Base-by-base conservation (phyloP, 2,329 filamentous ascomycete species). In the Helotiales sp. region DNA sequence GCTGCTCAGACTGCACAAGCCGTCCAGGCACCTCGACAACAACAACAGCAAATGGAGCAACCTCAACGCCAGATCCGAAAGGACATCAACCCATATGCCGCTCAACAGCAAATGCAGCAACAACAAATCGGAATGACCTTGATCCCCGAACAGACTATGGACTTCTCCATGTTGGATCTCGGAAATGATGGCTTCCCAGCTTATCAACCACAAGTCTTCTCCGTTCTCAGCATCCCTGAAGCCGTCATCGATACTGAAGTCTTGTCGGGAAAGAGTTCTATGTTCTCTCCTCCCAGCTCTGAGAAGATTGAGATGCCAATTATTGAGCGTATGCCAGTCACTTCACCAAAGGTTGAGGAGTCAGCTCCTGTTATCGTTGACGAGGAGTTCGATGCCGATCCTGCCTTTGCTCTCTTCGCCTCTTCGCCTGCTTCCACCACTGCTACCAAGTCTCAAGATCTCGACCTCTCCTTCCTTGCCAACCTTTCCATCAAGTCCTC, bases 101-200 rank as follows among this genome's bases (percentile, higher is more conserved):
- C 79, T 55, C 70, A 73, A 54, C 78, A 80, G 55, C 79, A 82
- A 55, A 77, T 78, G 63, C 79, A 82, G 59, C 79, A 84, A 52
- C 80, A 84, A 66, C 82, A 90, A 71, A 88, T 93, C 63, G 87
- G 87, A 69, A 89, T 96, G 82, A 85, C 89, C 57, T 89, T 93
- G 82, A 85, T 96, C 47, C 90, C 91, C 1, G 91, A 96, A 74
- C 86, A 89, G 66, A 80, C 77, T 52, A 79, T 92, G 73, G 89
- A 96, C 68, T 87, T 92, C 67, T 84, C 86, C 54, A 83, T 88
- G 75, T 81, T 95, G 67, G 82, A 84, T 67, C 73, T 92, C 46
- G 82, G 82, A 68, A 71, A 75, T 53, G 73, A 76, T 54, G 77
- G 78, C 58, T 69, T 70, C 44, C 86, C 81, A 72, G 79, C 78